Evolutionary conservation across 805 yeast species (phyloP), one percentile per base, ranked within the genome.

Genomic region (Ogataea henricii): DNA sequence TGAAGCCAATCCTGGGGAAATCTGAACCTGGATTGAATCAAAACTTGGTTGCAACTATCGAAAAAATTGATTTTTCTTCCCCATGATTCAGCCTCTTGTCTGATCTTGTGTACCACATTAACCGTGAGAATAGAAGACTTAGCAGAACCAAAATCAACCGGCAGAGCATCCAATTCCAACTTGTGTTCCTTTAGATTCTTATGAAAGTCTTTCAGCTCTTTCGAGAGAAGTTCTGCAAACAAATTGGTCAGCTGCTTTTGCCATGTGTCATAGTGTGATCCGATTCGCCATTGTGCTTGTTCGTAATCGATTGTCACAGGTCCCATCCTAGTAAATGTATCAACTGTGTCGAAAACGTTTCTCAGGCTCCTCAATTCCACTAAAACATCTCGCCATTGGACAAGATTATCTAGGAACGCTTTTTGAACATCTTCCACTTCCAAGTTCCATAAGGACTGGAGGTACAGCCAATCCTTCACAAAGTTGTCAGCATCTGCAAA

Each of bases 361-460:
- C 82, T 68, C 2, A 76, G 66, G 4, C 60, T 53, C 16, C 76
- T 65, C 10, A 83, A 63, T 6, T 78, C 78, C 1, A 65, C 59
- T 18, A 82, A 60, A 1, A 74, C 55, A 1, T 64, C 61, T 22
- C 78, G 56, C 92, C 94, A 87, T 4, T 52, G 45, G 0, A 48
- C 47, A 10, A 81, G 40, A 44, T 71, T 67, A 2, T 45, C 51
- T 1, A 68, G 70, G 2, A 80, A 58, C 8, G 54, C 44, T 2
- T 53, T 49, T 20, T 64, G 64, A 3, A 81, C 73, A 0, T 69
- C 69, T 2, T 71, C 73, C 0, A 74, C 55, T 12, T 73, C 69
- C 8, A 83, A 55, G 50, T 78, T 82, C 88, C 90, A 83, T 4
- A 86, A 61, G 1, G 74, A 63, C 57, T 83, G 86, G 22, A 84